Evolutionary conservation across 768 basidiomycete species (phyloP).

Genomic region (Pisolithus microcarpus): DNA sequence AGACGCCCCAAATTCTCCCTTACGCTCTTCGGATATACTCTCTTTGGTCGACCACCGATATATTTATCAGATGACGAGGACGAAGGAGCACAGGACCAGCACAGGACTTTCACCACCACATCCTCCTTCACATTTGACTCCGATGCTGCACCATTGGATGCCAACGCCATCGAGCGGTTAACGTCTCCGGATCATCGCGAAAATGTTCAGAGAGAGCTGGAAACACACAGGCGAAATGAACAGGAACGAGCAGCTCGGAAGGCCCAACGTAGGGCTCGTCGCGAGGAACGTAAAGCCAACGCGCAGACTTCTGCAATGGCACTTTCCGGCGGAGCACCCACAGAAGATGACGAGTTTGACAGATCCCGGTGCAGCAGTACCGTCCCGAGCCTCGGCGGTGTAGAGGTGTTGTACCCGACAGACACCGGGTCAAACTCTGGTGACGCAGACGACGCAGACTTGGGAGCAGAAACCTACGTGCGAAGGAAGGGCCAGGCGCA

Average conservation of each 20-base stretch:
- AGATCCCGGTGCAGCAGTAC: constrained; percentile 56
- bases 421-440: constrained; percentile 14
- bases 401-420: constrained; percentile 2
- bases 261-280: constrained; percentile 40
- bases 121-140: constrained; percentile 53
- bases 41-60: constrained; percentile 60
- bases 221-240: constrained; percentile 23
- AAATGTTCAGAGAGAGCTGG: constrained; percentile 24
- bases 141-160: constrained; percentile 61
- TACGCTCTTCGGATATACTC: constrained; percentile 56
- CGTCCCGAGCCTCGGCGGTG: constrained; percentile 17
- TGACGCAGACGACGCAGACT: constrained; percentile 48
- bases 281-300: constrained; percentile 40
- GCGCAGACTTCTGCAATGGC: constrained; percentile 30
- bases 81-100: constrained; percentile 12
- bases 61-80: constrained; percentile 55
- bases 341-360: constrained; percentile 44
- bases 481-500: constrained; percentile 27
- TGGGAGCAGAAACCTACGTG: constrained; percentile 51
- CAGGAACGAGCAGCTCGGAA: constrained; percentile 38
- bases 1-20: constrained; percentile 33
- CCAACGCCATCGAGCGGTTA: constrained; percentile 46
- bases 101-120: constrained; percentile 16
- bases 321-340: constrained; percentile 23
- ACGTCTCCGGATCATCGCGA: constrained; percentile 35